Evolutionary conservation across 768 basidiomycete species (phyloP).

Genomic region (Trametes villosa): DNA sequence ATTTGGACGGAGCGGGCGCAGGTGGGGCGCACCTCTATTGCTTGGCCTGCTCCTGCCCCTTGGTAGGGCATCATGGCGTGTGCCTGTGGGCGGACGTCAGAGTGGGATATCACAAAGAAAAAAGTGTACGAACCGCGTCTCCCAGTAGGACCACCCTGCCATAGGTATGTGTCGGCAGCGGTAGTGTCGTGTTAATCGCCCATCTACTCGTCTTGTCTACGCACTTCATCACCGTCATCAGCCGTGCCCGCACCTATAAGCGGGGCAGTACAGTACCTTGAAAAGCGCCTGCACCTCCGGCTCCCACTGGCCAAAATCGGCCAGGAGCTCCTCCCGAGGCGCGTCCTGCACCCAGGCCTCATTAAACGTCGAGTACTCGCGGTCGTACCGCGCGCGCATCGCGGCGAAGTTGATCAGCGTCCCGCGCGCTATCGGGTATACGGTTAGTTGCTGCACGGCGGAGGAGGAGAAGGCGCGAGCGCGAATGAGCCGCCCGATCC

Average conservation of each 20-base stretch:
- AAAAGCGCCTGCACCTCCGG: slow-evolving; percentile 61
- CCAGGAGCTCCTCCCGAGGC: slow-evolving; percentile 48
- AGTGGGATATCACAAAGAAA: not conserved
- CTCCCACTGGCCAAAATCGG: slow-evolving; percentile 58
- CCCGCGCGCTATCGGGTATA: slow-evolving; percentile 64
- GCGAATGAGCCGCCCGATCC: slow-evolving; percentile 12
- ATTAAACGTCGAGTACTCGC: slow-evolving; percentile 53
- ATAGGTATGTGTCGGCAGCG: slow-evolving; percentile 54
- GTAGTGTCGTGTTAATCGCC: slow-evolving; percentile 63
- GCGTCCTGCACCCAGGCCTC: slow-evolving; percentile 55
- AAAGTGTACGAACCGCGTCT: slow-evolving; percentile 39
- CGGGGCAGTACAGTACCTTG: slow-evolving; percentile 40
- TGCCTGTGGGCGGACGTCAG: slow-evolving; percentile 26
- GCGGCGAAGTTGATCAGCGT: slow-evolving; percentile 66
- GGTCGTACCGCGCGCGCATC: slow-evolving; percentile 52
- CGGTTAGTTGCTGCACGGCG: slow-evolving; percentile 55
- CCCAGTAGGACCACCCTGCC: slow-evolving; percentile 55
- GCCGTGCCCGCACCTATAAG: too few relatives aligned
- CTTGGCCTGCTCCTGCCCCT: slow-evolving; percentile 49
- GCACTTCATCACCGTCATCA: slow-evolving; percentile 43
- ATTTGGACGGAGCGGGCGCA: too few relatives aligned
- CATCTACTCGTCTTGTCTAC: slow-evolving; percentile 52
- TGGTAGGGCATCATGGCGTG: slow-evolving; percentile 48
- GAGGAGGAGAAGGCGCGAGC: too few relatives aligned
- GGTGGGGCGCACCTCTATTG: slow-evolving; percentile 43